These are phyloP conservation scores for Colletotrichum chlorophyti DNA, from an alignment of 2,329 filamentous ascomycete species.

Conservation along the genomic window DNA sequence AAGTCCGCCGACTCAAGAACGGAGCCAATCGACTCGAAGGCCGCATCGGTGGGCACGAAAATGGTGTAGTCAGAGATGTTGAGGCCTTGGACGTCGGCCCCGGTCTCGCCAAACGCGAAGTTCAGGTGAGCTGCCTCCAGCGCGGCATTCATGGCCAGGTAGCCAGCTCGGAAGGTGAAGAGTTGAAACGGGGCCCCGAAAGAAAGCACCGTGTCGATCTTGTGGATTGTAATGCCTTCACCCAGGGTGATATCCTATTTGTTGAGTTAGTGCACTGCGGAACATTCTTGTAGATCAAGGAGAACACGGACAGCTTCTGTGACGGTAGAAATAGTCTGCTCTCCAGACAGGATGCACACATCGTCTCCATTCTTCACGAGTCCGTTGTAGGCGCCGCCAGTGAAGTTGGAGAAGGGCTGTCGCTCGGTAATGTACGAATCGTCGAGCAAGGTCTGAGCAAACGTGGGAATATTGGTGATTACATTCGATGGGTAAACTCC, in stretches of 20 bases:
- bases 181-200: conserved; percentile 39
- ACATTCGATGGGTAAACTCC: conserved; percentile 37
- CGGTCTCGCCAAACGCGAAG: conserved; percentile 35
- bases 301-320: conserved; percentile 36
- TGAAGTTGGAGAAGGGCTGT: conserved; percentile 46
- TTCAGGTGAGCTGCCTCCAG: conserved; percentile 35
- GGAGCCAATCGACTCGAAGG: conserved; percentile 63
- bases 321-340: conserved; percentile 39
- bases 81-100: conserved; percentile 25
- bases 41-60: conserved; percentile 79
- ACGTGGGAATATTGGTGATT: conserved; percentile 37
- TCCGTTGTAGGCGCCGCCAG: conserved; percentile 43
- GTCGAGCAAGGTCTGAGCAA: conserved; percentile 38
- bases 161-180: conserved; percentile 36
- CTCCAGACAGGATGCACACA: conserved; percentile 41
- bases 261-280: background rate
- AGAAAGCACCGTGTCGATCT: conserved; percentile 35
- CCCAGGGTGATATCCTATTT: conserved; percentile 37
- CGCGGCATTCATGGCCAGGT: conserved; percentile 38
- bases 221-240: conserved; percentile 38
- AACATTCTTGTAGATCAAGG: background rate
- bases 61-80: conserved; percentile 69
- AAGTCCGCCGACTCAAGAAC: conserved; percentile 33
- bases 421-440: conserved; percentile 36
- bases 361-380: conserved; percentile 39